phyloP scores from a whole-genome alignment of 2,329 filamentous ascomycete genomes.

The Fusarium chuoi region DNA sequence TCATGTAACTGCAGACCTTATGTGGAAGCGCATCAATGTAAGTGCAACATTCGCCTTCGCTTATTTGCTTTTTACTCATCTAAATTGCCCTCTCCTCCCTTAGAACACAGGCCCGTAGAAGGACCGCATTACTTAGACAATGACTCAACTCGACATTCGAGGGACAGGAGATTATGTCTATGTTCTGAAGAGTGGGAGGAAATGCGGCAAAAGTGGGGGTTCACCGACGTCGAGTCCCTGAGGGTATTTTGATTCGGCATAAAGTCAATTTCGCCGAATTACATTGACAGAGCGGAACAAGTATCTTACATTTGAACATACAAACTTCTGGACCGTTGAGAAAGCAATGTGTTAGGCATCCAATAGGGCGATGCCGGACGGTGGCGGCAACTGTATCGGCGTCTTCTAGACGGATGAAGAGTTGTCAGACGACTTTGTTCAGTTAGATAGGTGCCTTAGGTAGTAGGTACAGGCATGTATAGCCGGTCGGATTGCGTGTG shows the following conservation, averaged over 20 bases:
- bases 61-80: background rate
- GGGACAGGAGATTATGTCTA: background rate
- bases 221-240: background rate
- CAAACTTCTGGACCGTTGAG: background rate
- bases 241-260: background rate
- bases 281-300: background rate
- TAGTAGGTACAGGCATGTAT: background rate
- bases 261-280: constrained; percentile 1
- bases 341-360: background rate
- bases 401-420: background rate
- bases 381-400: background rate
- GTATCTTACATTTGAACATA: background rate
- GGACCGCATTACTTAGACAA: background rate
- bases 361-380: background rate
- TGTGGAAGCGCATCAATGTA: background rate
- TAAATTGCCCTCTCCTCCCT: background rate
- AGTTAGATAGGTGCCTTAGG: background rate
- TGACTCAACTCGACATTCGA: background rate
- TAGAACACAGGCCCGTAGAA: background rate
- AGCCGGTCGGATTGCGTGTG: constrained; percentile 11
- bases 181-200: background rate
- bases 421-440: background rate
- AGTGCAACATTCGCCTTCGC: background rate
- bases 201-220: background rate
- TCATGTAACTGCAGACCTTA: background rate